Conservation (phyloP, 129 eudicot species). For the Flaveria robusta region DNA sequence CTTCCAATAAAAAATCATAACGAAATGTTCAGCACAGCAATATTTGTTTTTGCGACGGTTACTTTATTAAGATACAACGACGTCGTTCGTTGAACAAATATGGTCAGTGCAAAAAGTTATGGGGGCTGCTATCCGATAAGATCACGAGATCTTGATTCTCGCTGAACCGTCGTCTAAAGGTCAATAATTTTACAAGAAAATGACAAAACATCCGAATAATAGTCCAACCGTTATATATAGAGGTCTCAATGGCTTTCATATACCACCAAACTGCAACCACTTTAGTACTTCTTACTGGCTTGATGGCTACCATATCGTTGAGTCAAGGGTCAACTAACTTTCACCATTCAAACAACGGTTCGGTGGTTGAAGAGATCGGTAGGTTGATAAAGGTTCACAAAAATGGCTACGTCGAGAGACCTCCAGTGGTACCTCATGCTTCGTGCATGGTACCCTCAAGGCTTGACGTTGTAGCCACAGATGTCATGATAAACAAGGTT, state of each 20-base stretch:
- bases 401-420: conserved; percentile 57
- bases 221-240: conserved; percentile 18
- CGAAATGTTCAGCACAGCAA: background rate
- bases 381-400: conserved; percentile 54
- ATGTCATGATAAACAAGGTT: conserved; percentile 40
- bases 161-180: conserved; percentile 21
- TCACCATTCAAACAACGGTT: conserved; percentile 14
- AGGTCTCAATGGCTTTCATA: conserved; percentile 18
- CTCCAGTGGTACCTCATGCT: conserved; percentile 46
- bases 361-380: conserved; percentile 49
- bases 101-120: background rate
- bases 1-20: too few relatives aligned
- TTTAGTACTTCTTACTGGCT: conserved; percentile 1
- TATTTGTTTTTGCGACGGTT: background rate
- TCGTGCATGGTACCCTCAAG: conserved; percentile 38
- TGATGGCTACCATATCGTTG: conserved; percentile 28
- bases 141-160: conserved; percentile 36
- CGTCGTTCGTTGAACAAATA: conserved; percentile 26
- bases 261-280: conserved; percentile 27
- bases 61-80: conserved; percentile 21
- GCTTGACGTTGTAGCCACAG: conserved; percentile 41
- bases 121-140: conserved; percentile 43
- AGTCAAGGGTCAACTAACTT: conserved; percentile 32
- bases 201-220: too few relatives aligned
- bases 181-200: conserved; percentile 2